A percentile compares a stretch with the other conserved stretches of the same genome.
phyloP scores from a whole-genome alignment of 2,329 filamentous ascomycete genomes.

The Fusarium aywerte region DNA sequence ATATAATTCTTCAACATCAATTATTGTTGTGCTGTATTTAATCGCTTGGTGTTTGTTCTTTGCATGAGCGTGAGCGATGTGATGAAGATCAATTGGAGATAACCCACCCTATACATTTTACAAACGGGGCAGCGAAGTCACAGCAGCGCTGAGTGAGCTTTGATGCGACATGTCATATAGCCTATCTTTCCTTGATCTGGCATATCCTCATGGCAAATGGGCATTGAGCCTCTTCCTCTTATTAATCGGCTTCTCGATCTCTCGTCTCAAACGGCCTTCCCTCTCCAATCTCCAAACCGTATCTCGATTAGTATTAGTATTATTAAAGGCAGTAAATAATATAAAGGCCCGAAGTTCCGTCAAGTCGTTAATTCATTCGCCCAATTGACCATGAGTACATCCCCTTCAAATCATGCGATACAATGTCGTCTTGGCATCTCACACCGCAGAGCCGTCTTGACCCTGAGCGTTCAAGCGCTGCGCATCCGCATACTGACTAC shows the following conservation, averaged over 20 bases:
- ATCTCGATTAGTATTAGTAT: neutral
- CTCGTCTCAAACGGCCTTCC: neutral
- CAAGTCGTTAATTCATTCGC: neutral
- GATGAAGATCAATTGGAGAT: neutral
- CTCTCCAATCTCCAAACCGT: neutral
- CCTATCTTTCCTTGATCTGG: neutral
- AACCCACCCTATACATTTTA: neutral
- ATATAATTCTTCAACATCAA: neutral
- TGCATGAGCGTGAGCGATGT: neutral
- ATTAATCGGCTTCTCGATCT: neutral
- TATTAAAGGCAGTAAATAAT: too few species aligned
- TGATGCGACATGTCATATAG: neutral
- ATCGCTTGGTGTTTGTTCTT: neutral
- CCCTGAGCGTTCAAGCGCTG: neutral
- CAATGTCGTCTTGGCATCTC: neutral
- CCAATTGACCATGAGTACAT: neutral
- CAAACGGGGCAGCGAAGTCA: accelerated
- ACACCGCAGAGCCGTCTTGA: neutral
- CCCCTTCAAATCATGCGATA: neutral
- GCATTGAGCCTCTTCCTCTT: neutral
- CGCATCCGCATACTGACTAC: conserved; percentile 1
- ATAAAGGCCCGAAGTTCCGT: neutral
- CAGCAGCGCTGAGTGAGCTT: neutral
- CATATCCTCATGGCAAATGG: neutral
- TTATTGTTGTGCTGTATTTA: neutral